Conservation (phyloP, 805 yeast species). For the Millerozyma miso region DNA sequence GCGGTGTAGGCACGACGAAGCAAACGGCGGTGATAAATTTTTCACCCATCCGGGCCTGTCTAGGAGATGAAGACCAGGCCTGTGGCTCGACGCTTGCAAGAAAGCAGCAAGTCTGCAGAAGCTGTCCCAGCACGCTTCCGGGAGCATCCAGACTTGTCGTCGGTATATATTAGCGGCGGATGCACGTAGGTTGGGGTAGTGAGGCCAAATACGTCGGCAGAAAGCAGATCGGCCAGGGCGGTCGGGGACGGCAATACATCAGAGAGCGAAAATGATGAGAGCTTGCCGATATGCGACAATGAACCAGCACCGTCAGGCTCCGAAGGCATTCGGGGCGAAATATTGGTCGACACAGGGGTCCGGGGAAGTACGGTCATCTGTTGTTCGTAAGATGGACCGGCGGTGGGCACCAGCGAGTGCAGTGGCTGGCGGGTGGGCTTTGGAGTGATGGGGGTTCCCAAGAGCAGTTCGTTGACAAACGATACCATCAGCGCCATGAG, state of each 20-base stretch:
- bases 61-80: not conserved
- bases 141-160: not conserved
- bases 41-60: no score
- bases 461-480: slow-evolving; percentile 24
- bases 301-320: not conserved
- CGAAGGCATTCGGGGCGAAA: slow-evolving; percentile 12
- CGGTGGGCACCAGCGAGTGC: slow-evolving; percentile 8
- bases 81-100: not conserved
- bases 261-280: not conserved
- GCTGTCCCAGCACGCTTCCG: not conserved
- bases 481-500: slow-evolving; percentile 33
- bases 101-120: not conserved
- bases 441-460: slow-evolving; percentile 29
- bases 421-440: slow-evolving; percentile 7
- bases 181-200: slow-evolving; percentile 1
- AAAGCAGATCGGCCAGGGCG: not conserved
- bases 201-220: not conserved
- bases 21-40: not conserved
- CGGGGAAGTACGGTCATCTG: slow-evolving; percentile 14
- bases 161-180: slow-evolving; percentile 1
- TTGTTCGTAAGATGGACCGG: not conserved
- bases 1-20: no score
- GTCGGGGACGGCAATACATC: slow-evolving; percentile 1
- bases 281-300: not conserved
- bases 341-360: slow-evolving; percentile 23